Base-by-base conservation (phyloP, 495 filamentous ascomycete genomes). In the Terfezia boudieri region DNA sequence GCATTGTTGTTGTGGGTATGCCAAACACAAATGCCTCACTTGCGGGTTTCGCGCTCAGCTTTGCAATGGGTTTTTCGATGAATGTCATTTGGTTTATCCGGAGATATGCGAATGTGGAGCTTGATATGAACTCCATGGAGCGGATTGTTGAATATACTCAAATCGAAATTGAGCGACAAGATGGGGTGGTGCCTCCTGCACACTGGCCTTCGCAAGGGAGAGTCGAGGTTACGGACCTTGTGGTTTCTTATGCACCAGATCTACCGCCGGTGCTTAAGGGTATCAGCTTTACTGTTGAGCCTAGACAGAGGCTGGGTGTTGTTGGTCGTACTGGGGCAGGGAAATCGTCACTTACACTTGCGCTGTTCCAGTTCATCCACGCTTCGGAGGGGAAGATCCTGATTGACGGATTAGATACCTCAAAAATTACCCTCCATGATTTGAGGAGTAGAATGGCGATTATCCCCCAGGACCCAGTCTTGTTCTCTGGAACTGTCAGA, bases 301-400 rank as follows among this genome's bases (percentile, higher is more conserved):
- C 74, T 37, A 84, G 84, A 59, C 77, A 94, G 64, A 73, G 84
- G 4, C 69, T 94, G 38, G 86, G 85, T 14, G 80, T 94, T 1
- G 82, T 90, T 9, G 86, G 86, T 10, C 79, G 86, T 17, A 93
- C 86, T 9, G 86, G 86, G 11, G 84, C 85, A 0, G 86, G 86
- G 16, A 94, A 94, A 61, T 88, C 83, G 0, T 87, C 83, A 0
- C 68, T 92, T 9, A 87, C 84, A 0, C 71, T 92, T 0, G 84
- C 85, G 0, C 67, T 92, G 0, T 92, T 88, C 74, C 84, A 84
- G 8, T 89, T 89, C 67, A 67, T 92, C 9, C 80, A 86, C 59
- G 82, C 83, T 6, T 72, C 77, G 4, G 71, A 76, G 0, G 85
- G 85, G 12, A 74, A 67, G 4, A 84, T 92, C 50, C 63, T 71